Base-by-base conservation (phyloP, 169 alveolate species). In the Plasmodium billcollinsi region DNA sequence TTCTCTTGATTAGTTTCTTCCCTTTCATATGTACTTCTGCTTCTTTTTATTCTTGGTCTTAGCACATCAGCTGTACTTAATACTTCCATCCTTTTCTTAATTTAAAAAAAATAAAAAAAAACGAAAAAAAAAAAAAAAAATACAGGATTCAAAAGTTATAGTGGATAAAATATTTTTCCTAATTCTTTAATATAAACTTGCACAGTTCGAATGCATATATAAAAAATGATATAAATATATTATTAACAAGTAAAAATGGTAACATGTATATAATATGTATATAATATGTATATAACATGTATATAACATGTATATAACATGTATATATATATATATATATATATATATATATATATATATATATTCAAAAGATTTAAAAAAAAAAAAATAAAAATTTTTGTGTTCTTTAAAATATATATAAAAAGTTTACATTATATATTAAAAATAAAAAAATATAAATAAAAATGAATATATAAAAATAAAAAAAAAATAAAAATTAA, bases 1-100 rank as follows among this genome's bases (percentile, higher is more conserved):
- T 66, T 67, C 12, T 78, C 90, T 29, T 20, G 20, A 63, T 43
- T 69, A 6, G 50, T 18, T 56, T 83, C 91, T 26, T 83, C 91
- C 24, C 91, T 83, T 69, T 83, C 85, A 29, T 69, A 52, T 83
- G 69, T 69, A 29, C 91, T 83, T 63, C 91, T 33, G 33, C 85
- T 69, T 63, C 91, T 67, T 69, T 83, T 83, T 20, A 83, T 47
- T 49, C 85, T 29, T 29, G 91, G 80, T 61, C 70, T 83, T 24
- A 83, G 29, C 47, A 62, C 29, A 29, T 83, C 76, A 14, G 26
- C 58, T 54, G 54, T 52, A 56, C 67, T 58, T 50, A 83, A 62
- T 14, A 83, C 91, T 9, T 83, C 91, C 91, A 83, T 83, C 50
- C 29, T 73, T 70, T 83, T 56, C 3, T 67, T 39, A 39, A 39